Base-by-base conservation (phyloP, 1,284 basidiomycete genomes). In the Athelia sp. region DNA sequence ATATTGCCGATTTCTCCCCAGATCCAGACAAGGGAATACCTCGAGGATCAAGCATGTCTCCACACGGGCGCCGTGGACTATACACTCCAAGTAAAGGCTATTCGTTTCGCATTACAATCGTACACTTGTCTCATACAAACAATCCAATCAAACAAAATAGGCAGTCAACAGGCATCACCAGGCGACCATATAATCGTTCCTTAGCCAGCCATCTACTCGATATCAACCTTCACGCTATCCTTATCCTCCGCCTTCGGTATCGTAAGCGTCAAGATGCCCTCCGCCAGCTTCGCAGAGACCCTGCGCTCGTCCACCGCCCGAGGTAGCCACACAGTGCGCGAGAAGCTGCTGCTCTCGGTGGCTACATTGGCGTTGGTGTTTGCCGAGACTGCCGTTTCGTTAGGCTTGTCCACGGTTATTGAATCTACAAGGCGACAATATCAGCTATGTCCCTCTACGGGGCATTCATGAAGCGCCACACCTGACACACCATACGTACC, bases 301-400 rank as follows among this genome's bases (percentile, higher is more conserved):
- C 56, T 58, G 43, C 48, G 51, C 10, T 50, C 57, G 50, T 63
- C 59, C 10, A 63, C 59, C 2, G 58, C 45, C 10, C 52, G 56
- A 11, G 63, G 61, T 8, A 64, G 55, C 61, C 60, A 61, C 35
- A 64, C 52, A 14, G 57, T 61, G 17, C 55, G 56, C 10, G 53
- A 51, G 51, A 63, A 62, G 29, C 52, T 53, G 22, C 38, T 23
- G 36, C 38, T 49, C 42, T 44, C 50, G 47, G 42, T 44, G 43
- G 18, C 49, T 46, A 29, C 29, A 11, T n/a, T 45, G 38, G 47
- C 47, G 40, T 21, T 19, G 35, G 17, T 21, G 38, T 21, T 49
- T 6, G 17, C 43, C 40, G 21, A 19, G 22, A 18, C 17, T 19
- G 46, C 19, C 8, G 4, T 29, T 11, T 24, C 43, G 26, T 29